These are phyloP conservation scores for Rhynchospora tenuis DNA, from an alignment of 176 grass and related monocot species.

Conservation along the genomic window DNA sequence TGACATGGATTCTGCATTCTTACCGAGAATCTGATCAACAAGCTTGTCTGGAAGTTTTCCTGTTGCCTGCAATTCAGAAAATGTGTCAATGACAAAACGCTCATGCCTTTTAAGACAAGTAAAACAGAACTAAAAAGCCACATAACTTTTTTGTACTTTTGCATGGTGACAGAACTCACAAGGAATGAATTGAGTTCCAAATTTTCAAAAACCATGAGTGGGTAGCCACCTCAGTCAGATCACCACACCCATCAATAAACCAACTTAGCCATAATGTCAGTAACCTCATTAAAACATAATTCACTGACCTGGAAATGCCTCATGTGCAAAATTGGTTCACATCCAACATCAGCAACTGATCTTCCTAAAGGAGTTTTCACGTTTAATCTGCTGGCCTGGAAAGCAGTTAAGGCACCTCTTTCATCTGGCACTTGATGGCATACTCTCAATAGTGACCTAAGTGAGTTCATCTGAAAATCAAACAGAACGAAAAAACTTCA, in stretches of 20 bases:
- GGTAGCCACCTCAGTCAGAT: not conserved
- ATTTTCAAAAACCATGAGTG: not conserved
- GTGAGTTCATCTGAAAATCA: slow-evolving; percentile 83
- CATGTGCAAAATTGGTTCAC: slow-evolving; percentile 98
- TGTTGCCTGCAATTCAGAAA: slow-evolving; percentile 54
- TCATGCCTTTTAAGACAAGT: not conserved
- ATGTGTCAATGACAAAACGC: not conserved
- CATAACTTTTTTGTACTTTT: not conserved
- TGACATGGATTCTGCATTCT: slow-evolving; percentile 23
- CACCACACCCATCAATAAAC: not conserved
- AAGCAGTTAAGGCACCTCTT: slow-evolving; percentile 42
- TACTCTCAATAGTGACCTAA: slow-evolving; percentile 57
- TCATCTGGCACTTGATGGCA: slow-evolving; percentile 78
- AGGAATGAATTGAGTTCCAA: not conserved
- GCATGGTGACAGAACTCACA: not conserved
- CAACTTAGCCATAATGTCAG: not conserved
- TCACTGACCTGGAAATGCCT: slow-evolving; percentile 84
- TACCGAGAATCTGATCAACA: slow-evolving; percentile 51
- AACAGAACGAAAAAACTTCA: slow-evolving; percentile 9
- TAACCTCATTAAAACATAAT: not conserved
- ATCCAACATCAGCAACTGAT: slow-evolving; percentile 80
- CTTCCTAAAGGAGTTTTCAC: slow-evolving; percentile 73
- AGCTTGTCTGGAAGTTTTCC: slow-evolving; percentile 61
- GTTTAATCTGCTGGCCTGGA: slow-evolving; percentile 71
- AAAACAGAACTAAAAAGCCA: not conserved